Percentiles rank a stretch among this genome's conserved stretches.
These are phyloP conservation scores for Guadua angustifolia DNA, from an alignment of 176 grass and related monocot genomes.

Conservation along the genomic window DNA sequence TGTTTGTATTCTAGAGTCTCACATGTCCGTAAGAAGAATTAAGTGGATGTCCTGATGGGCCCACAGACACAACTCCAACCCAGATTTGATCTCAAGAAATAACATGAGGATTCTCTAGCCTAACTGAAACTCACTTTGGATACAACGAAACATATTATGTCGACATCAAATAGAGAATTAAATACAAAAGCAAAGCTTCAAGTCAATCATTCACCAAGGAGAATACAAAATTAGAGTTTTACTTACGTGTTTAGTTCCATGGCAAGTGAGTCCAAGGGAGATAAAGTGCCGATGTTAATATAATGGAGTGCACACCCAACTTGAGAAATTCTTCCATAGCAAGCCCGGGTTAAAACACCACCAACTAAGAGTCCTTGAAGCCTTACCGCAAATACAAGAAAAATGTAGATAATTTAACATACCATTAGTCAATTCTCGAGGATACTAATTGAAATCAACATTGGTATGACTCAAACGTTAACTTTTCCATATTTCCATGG, in stretches of 20 bases:
- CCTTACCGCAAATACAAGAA: no score
- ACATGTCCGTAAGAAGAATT: constrained; percentile 85
- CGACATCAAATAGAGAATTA: constrained; percentile 25
- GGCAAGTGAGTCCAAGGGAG: constrained; percentile 92
- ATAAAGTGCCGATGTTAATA: constrained; percentile 99
- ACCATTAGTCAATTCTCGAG: no score
- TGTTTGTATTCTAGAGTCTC: constrained; percentile 93
- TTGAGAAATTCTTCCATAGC: constrained; percentile 93
- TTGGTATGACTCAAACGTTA: no score
- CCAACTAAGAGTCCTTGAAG: constrained; percentile 90
- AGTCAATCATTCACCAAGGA: constrained; percentile 36
- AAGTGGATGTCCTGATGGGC: constrained; percentile 88
- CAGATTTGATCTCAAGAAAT: constrained; percentile 91
- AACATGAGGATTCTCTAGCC: constrained; percentile 97
- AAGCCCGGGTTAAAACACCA: constrained; percentile 99
- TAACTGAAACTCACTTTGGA: constrained; percentile 88
- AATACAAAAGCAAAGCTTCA: constrained; percentile 36
- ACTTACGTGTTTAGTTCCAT: constrained; percentile 91
- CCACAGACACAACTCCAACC: constrained; percentile 85
- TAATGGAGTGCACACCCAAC: constrained; percentile 79
- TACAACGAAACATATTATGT: constrained; percentile 47
- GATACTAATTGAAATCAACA: no score
- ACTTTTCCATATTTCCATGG: no score
- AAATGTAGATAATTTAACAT: no score
- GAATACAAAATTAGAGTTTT: constrained; percentile 34